Percentiles rank a stretch among this genome's conserved stretches.
Conservation (phyloP, 106 monocot genomes). For the Dendrobium chrysotoxum region DNA sequence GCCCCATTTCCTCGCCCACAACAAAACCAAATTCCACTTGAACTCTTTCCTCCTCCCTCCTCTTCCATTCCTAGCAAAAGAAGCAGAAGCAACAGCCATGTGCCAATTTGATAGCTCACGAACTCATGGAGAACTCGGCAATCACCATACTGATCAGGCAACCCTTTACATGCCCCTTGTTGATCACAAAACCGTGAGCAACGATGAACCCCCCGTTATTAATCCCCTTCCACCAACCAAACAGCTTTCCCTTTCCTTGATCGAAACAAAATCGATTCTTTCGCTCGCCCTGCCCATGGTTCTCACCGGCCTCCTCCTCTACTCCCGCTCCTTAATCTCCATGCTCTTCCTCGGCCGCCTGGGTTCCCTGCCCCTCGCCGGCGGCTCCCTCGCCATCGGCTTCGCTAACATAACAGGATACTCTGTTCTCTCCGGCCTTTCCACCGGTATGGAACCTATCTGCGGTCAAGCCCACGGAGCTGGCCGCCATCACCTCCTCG, state of each 20-base stretch:
- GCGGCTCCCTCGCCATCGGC: conserved; percentile 80
- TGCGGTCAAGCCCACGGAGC: conserved; percentile 83
- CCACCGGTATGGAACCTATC: conserved; percentile 91
- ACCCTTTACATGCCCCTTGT: not conserved
- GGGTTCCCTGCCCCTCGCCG: conserved; percentile 59
- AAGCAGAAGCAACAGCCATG: conserved; percentile 1
- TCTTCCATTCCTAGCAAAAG: not conserved
- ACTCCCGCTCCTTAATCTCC: conserved; percentile 82
- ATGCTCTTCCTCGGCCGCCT: conserved; percentile 84
- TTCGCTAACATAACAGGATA: conserved; percentile 96
- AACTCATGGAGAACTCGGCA: not conserved
- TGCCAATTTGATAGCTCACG: not conserved
- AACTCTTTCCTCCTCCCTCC: not conserved
- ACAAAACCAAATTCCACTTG: not conserved
- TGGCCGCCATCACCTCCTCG: conserved; percentile 33
- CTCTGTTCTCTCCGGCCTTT: conserved; percentile 76
- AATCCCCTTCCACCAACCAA: not conserved
- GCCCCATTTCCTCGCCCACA: too few species aligned
- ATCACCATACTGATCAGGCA: not conserved
- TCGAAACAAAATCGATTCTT: conserved; percentile 31
- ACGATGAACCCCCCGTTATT: not conserved
- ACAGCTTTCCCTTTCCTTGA: conserved; percentile 2
- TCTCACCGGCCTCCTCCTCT: conserved; percentile 72
- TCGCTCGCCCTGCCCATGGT: conserved; percentile 52
- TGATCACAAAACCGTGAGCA: not conserved